Base-by-base conservation (phyloP, 2,329 filamentous ascomycete genomes). In the Iodosphaeria phyllophila region DNA sequence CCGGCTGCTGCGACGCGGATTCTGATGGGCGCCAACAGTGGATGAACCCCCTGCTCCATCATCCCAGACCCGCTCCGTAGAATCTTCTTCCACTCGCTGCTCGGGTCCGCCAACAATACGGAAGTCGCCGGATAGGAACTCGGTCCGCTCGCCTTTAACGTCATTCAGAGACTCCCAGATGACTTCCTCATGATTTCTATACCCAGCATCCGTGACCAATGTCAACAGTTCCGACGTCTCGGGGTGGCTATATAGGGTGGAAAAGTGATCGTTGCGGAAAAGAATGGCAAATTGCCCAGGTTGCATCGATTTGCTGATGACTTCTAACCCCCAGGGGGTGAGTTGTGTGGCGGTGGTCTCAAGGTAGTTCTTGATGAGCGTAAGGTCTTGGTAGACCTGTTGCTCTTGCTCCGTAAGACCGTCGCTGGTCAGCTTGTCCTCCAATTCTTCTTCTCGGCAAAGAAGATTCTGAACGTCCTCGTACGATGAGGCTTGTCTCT, bases 251-350 rank as follows among this genome's bases (percentile, higher is more conserved):
- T 92, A 92, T 0, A 98, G 49, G 0, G 86, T 95, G 20, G 82
- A 83, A 42, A 98, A 98, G 45, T 98, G 89, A 42, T 98, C 86
- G 39, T 98, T 98, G 14, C 89, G 70, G 54, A 98, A 98, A 2
- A 98, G 52, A 24, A 98, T 95, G 1, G 80, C 80, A 32, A 93
- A 68, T 2, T 76, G 70, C 2, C 83, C 86, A 1, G 82, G 74
- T 8, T 64, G 54, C 29, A 93, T 61, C 5, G 64, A 71, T 25
- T 68, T 65, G 1, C 62, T 63, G 19, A 95, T 72, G 2, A 77
- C 66, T 19, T 77, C 64, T 3, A 98, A 59, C 0, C 89, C 89
- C 47, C 74, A 76, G 0, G 67, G 57, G 0, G 89, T 93, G 13
- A 98, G 56, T 39, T 98, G 89, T 0, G 89, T 95, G 0, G 82